Evolutionary conservation across 257 asterid genomes (phyloP), one percentile per base, ranked within the genome.

Genomic region (Fraxinus excelsior): DNA sequence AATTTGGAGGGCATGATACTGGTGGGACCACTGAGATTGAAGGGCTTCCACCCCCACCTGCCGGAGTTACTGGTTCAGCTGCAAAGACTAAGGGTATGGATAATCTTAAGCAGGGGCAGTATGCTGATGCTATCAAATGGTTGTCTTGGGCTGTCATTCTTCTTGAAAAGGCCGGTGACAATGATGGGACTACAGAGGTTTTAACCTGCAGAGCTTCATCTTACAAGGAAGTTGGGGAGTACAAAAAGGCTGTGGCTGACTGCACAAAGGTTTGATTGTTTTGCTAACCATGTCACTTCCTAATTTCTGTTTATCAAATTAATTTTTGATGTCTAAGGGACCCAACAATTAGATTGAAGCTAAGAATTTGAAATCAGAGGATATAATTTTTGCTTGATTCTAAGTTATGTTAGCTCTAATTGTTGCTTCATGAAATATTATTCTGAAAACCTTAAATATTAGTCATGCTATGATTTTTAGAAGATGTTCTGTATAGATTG

Each of bases 171-270:
- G 83, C 90, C 0, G 88, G 92, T 12, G 92, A 91, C 76, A 70
- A 78, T 70, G 72, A 78, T 76, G 89, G 84, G 35, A 60, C 67
- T 13, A 74, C 34, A 38, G 91, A 87, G 84, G 84, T 89, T 72
- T 86, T 95, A 71, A 82, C 88, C 13, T 82, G 89, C 80, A 84
- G 98, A 62, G 97, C 99, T 16, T 93, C 98, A 0, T 96, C 97
- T 84, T 96, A 93, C 84, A 96, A 96, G 86, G 99, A 96, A 87
- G 97, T 93, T 56, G 99, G 99, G 65, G 99, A 96, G 83, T 93
- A 96, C 81, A 96, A 96, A 91, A 96, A 96, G 91, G 99, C 98
- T 40, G 99, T 96, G 31, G 99, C 98, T 78, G 99, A 96, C 86
- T 96, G 99, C 81, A 89, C 98, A 21, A 90, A 96, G 97, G 99